Base-by-base conservation (phyloP, 2,329 filamentous ascomycete genomes). In the Alternaria hordeiaustralica region DNA sequence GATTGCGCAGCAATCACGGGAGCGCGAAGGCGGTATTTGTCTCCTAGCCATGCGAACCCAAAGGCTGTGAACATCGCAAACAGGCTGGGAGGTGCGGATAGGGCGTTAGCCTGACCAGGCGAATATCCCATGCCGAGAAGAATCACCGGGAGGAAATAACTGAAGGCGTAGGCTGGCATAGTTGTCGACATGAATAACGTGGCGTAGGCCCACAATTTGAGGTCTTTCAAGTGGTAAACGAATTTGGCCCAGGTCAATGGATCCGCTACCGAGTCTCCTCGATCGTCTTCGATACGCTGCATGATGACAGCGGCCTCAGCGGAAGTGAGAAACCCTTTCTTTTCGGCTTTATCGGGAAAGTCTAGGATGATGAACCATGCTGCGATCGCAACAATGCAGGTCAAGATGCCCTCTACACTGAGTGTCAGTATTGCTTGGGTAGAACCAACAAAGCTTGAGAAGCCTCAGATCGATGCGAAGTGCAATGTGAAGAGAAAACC, bases 101-200 rank as follows among this genome's bases (percentile, higher is more conserved):
- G 65, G 0, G 67, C 68, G 28, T 72, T 71, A 2, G 66, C 69
- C 10, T 61, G 21, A 23, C 66, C 68, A 4, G 65, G 56, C 18
- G 55, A 60, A 60, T 71, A 74, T 0, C 70, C 71, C 71, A 71
- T 73, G 11, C 72, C 71, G 6, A 73, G 55, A 10, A 75, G 68
- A 11, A 76, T 75, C 6, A 75, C 65, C 8, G 74, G 74, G 5
- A 73, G 64, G 53, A 75, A 75, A 61, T 74, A 76, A 12, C 66
- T 47, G 21, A 74, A 75, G 12, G 71, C 71, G 41, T 76, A 76
- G 3, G 65, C 70, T 2, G 71, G 71, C 53, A 74, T 64, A 0
- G 71, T 73, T 2, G 69, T 71, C 13, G 64, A 68, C 68, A 75
- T 70, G 57, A 73, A 71, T 6, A 72, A 47, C 7, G 73, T 68